These are phyloP conservation scores for Schwanniomyces polymorphus DNA, from an alignment of 805 yeast genomes.

Conservation along the genomic window DNA sequence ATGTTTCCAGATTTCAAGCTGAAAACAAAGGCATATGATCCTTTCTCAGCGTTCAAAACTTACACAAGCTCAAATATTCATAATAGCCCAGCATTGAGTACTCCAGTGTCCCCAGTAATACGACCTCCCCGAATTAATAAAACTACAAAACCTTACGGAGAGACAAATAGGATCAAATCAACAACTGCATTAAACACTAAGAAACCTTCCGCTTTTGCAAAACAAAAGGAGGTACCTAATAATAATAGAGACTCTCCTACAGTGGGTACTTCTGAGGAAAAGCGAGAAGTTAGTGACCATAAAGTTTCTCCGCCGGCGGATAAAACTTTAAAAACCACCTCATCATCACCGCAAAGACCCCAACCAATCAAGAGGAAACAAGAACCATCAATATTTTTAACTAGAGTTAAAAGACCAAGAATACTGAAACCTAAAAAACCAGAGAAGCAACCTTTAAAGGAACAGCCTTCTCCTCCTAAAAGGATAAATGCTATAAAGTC, in stretches of 20 bases:
- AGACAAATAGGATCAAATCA: neutral
- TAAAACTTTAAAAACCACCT: neutral
- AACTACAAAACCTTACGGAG: neutral
- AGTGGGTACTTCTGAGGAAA: neutral
- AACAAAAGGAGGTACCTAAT: neutral
- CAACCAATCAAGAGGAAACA: conserved; percentile 9
- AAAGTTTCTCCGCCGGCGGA: conserved; percentile 1
- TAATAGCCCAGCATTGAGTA: neutral
- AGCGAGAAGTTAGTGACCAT: neutral
- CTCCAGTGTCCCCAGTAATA: neutral
- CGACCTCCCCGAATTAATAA: neutral
- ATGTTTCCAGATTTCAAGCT: conserved; percentile 23
- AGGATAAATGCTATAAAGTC: conserved; percentile 25
- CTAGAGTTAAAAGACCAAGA: conserved; percentile 6
- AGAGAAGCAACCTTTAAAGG: neutral
- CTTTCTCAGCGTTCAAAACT: conserved; percentile 22
- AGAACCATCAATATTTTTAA: conserved; percentile 16
- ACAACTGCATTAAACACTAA: neutral
- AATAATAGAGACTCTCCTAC: neutral
- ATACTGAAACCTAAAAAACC: conserved; percentile 3
- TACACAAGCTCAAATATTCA: neutral
- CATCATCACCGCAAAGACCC: conserved; percentile 1
- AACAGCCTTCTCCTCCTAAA: conserved; percentile 6
- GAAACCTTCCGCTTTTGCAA: neutral
- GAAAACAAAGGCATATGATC: conserved; percentile 16